phyloP scores from a whole-genome alignment of 2,329 filamentous ascomycete species.

The Chaetomiaceae sp. region DNA sequence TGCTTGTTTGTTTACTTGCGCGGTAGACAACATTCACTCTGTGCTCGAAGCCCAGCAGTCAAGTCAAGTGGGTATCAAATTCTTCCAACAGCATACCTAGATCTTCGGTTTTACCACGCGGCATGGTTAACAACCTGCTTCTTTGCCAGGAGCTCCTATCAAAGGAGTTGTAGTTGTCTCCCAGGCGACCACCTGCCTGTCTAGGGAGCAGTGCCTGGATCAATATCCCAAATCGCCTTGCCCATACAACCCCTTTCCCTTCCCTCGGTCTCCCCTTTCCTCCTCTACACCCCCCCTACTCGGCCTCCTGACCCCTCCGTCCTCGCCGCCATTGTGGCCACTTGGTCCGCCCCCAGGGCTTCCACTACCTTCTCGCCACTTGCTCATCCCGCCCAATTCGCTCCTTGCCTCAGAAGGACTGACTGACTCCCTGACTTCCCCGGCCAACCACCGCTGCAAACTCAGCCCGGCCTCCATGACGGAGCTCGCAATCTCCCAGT shows the following conservation, averaged over 20 bases:
- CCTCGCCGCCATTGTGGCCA: not conserved
- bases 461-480: slow-evolving; percentile 36
- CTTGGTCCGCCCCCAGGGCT: too few relatives aligned
- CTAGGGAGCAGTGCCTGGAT: not conserved
- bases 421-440: not conserved
- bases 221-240: not conserved
- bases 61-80: slow-evolving; percentile 1
- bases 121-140: too few relatives aligned
- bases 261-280: slow-evolving; percentile 1
- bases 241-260: not conserved
- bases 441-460: slow-evolving; percentile 41
- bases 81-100: not conserved
- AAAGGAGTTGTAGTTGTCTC: too few relatives aligned
- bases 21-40: not conserved
- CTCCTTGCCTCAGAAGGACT: not conserved
- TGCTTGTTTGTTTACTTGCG: not conserved
- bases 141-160: too few relatives aligned
- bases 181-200: not conserved
- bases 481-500: slow-evolving; percentile 43
- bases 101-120: not conserved
- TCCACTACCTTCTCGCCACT: not conserved
- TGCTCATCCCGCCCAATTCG: too few relatives aligned
- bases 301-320: not conserved
- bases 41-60: not conserved
- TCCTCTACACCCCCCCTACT: not conserved